Conservation (phyloP, 2,329 filamentous ascomycete species). For the Penicillium brevicompactum region DNA sequence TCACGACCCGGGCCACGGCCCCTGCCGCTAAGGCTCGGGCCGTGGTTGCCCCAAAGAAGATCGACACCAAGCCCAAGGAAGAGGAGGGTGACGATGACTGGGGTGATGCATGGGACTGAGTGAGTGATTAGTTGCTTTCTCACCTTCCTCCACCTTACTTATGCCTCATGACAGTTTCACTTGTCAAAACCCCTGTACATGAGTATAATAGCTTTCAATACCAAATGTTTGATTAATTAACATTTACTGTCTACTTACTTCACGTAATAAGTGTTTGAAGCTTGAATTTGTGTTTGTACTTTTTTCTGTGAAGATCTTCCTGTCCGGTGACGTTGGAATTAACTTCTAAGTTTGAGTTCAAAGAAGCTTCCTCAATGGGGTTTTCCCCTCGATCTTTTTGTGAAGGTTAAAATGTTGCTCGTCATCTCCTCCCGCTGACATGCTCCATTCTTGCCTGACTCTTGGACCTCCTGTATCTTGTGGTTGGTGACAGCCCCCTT, state of each 20-base stretch:
- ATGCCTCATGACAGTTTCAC: background rate
- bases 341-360: no score
- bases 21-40: slow-evolving; percentile 51
- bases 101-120: slow-evolving; percentile 53
- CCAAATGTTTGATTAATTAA: no score
- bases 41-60: slow-evolving; percentile 61
- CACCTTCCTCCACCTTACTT: background rate
- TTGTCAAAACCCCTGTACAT: background rate
- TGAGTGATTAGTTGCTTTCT: background rate
- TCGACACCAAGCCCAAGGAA: slow-evolving; percentile 64
- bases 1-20: slow-evolving; percentile 40
- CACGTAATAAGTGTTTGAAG: no score
- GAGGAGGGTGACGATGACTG: slow-evolving; percentile 48
- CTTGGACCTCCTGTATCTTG: background rate
- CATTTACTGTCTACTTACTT: no score
- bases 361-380: no score
- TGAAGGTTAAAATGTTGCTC: background rate
- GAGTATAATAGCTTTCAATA: no score
- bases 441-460: background rate
- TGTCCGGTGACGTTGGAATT: no score
- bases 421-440: background rate
- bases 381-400: background rate
- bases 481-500: background rate
- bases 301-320: no score
- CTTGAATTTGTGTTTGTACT: no score